Base-by-base conservation (phyloP, 768 basidiomycete species). In the Boletus tylopilopsis region DNA sequence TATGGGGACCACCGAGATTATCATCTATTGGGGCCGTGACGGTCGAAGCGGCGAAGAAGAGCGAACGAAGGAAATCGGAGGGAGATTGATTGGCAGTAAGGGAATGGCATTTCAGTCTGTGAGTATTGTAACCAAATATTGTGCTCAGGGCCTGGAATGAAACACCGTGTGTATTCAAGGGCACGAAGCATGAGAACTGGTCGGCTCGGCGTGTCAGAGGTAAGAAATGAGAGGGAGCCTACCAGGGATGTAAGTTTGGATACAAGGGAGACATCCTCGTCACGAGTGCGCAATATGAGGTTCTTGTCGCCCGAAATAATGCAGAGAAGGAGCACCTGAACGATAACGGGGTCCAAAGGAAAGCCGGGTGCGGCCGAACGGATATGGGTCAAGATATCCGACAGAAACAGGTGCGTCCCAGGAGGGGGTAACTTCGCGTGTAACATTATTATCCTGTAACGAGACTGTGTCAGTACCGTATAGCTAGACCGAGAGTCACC, bases 251-350 rank as follows among this genome's bases (percentile, higher is more conserved):
- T 75, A 30, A 89, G 70, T 58, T 77, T 82, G 29, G 76, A 74
- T 23, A 86, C 80, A 8, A 81, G 61, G 22, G 72, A 60, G 27
- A 88, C 67, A 51, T 90, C 88, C 47, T 87, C 83, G 54, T 84
- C 81, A 11, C 71, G 73, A 2, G 85, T 79, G 37, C 83, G 75
- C 16, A 90, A 68, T 47, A 90, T 73, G 24, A 90, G 68, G 62
- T 87, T 74, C 54, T 76, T 81, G 56, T 82, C 71, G 1, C 79
- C 79, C 4, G 85, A 74, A 30, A 85, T 68, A 40, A 89, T 71
- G 61, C 78, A 85, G 4, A 84, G 75, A 25, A 89, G 75, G 15
- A 88, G 68, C 19, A 83, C 80, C 61, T 84, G 84, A 19, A 88
- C 66, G 35, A 87, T 75, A 44, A 80, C 76, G 10, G 78, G 73